Conservation (phyloP, 345 rosid species). For the Erucastrum elatum region DNA sequence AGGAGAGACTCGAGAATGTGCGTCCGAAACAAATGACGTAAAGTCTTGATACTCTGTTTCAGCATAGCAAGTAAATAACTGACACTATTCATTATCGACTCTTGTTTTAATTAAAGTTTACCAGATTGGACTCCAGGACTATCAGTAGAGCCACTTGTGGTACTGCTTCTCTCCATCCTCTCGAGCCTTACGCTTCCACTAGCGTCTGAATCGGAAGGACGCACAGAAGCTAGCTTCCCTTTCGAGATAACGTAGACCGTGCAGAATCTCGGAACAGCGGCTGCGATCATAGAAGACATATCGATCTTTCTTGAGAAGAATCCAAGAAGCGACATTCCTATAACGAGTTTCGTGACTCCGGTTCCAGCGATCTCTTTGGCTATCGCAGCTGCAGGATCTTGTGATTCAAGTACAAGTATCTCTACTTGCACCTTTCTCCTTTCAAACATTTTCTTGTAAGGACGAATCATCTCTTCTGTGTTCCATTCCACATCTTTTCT, state of each 20-base stretch:
- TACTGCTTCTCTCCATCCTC: constrained; percentile 46
- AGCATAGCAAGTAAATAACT: background rate
- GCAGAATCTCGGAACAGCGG: constrained; percentile 62
- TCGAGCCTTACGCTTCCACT: constrained; percentile 50
- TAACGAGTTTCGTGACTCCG: constrained; percentile 64
- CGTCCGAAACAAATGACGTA: constrained; percentile 28
- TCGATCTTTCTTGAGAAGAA: constrained; percentile 54
- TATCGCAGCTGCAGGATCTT: constrained; percentile 63
- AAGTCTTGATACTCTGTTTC: constrained; percentile 35
- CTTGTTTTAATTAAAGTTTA: background rate
- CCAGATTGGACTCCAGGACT: constrained; percentile 30
- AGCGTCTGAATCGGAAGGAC: constrained; percentile 67
- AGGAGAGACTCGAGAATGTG: constrained; percentile 29
- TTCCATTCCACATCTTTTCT: constrained; percentile 72
- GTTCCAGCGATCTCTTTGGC: constrained; percentile 63
- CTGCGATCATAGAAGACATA: constrained; percentile 66
- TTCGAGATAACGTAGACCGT: constrained; percentile 74
- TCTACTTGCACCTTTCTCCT: constrained; percentile 67
- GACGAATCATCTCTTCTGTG: constrained; percentile 57
- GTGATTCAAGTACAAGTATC: constrained; percentile 56
- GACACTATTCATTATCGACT: background rate
- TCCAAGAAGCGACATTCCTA: constrained; percentile 70
- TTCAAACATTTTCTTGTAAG: constrained; percentile 63
- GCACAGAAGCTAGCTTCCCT: constrained; percentile 72
- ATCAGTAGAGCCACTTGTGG: constrained; percentile 46